phyloP scores from a whole-genome alignment of 106 monocot species.

The Dioscorea zingiberensis region DNA sequence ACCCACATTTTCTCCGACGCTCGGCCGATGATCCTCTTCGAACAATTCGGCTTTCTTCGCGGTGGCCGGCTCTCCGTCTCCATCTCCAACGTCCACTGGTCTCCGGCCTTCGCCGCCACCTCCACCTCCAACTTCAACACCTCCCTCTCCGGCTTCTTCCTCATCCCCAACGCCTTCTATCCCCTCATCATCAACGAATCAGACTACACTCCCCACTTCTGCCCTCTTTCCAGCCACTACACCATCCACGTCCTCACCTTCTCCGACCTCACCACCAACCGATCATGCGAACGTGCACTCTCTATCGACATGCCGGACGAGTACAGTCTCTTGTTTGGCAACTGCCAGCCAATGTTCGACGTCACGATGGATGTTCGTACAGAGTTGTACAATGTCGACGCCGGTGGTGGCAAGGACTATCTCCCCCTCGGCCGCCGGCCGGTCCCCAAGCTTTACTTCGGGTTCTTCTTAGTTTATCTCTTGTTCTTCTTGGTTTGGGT shows the following conservation, averaged over 20 bases:
- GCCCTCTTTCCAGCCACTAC: conserved; percentile 26
- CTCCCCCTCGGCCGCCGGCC: conserved; percentile 17
- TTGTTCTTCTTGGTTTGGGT: conserved; percentile 21
- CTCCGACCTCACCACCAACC: conserved; percentile 12
- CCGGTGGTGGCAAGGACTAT: conserved; percentile 18
- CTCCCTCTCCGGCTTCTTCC: conserved; percentile 30
- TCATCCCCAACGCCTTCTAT: conserved; percentile 13
- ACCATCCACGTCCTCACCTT: conserved; percentile 13
- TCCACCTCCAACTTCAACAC: conserved; percentile 6
- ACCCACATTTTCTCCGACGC: conserved; percentile 24
- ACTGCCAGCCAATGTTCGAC: conserved; percentile 10
- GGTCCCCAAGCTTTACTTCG: conserved; percentile 26
- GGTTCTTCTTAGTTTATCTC: conserved; percentile 26
- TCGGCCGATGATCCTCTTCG: conserved; percentile 36
- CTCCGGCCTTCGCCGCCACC: background rate
- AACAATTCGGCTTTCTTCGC: conserved; percentile 36
- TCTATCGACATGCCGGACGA: conserved; percentile 22
- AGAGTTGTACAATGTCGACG: conserved; percentile 45
- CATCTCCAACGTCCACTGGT: conserved; percentile 13
- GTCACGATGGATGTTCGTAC: conserved; percentile 45
- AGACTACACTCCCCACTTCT: conserved; percentile 14
- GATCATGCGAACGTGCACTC: conserved; percentile 1
- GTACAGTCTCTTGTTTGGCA: conserved; percentile 38
- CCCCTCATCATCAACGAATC: conserved; percentile 21
- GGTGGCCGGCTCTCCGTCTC: conserved; percentile 27